Percentiles rank a stretch among this genome's conserved stretches.
These are phyloP conservation scores for Populus hybrid DNA, from an alignment of 441 rosid species.

Conservation along the genomic window DNA sequence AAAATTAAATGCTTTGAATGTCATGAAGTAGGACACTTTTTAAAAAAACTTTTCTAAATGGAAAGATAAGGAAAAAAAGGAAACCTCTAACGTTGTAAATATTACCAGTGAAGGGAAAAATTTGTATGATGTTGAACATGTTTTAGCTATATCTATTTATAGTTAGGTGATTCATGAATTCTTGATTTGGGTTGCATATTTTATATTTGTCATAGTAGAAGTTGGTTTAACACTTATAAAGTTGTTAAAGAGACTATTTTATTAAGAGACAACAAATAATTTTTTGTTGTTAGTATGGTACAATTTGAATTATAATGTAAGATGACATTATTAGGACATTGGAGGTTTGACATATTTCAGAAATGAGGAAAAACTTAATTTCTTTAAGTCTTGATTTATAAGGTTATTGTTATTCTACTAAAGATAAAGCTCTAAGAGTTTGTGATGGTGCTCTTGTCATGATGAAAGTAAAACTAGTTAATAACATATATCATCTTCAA, in stretches of 20 bases:
- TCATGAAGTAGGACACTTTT: too few relatives aligned
- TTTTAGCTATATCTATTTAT: not conserved
- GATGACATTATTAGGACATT: not conserved
- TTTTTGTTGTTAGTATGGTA: not conserved
- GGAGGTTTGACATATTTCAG: not conserved
- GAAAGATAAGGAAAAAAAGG: too few relatives aligned
- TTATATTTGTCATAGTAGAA: not conserved
- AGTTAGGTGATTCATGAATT: not conserved
- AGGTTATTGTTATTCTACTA: not conserved
- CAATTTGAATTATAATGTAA: not conserved
- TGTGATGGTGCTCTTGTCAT: too few relatives aligned
- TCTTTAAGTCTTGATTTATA: not conserved
- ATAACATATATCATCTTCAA: too few relatives aligned
- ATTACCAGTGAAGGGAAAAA: too few relatives aligned
- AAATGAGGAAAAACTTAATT: not conserved
- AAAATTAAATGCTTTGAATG: too few relatives aligned
- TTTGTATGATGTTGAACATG: not conserved
- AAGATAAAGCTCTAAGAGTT: too few relatives aligned
- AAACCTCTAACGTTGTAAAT: too few relatives aligned
- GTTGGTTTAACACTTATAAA: not conserved
- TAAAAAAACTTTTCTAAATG: too few relatives aligned
- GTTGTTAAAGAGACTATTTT: not conserved
- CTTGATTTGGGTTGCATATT: not conserved
- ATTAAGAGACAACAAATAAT: not conserved
- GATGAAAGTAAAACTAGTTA: too few relatives aligned